Percentiles rank a stretch among this genome's conserved stretches.
Conservation (phyloP, 1,284 basidiomycete genomes). For the Malassezia caprae region DNA sequence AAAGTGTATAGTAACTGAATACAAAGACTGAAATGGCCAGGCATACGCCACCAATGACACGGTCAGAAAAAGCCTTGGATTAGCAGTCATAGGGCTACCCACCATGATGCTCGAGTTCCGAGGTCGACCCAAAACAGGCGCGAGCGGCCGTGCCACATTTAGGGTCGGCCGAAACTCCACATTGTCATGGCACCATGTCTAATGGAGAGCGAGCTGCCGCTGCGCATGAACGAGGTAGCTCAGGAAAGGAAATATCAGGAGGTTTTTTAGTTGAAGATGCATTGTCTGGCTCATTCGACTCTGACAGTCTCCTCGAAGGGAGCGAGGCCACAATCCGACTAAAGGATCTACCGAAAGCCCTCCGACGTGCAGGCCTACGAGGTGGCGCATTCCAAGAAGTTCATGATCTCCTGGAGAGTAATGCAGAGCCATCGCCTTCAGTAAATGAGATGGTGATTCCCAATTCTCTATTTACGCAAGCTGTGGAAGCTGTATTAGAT, state of each 20-base stretch:
- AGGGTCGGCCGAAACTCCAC: slow-evolving; percentile 12
- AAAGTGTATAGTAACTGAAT: slow-evolving; percentile 79
- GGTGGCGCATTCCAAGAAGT: neutral
- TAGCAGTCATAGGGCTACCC: neutral
- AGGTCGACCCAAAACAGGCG: neutral
- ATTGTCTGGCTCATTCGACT: neutral
- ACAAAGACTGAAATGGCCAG: slow-evolving; percentile 64
- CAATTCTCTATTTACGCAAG: slow-evolving; percentile 1
- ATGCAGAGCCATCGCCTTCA: neutral
- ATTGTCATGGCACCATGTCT: neutral
- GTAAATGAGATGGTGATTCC: neutral
- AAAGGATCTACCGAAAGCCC: neutral
- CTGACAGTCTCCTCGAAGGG: neutral
- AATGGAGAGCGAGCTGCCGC: neutral
- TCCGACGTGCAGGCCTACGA: neutral
- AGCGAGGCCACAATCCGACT: neutral
- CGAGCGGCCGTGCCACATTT: neutral
- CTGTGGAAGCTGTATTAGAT: neutral
- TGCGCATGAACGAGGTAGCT: neutral
- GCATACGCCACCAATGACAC: slow-evolving; percentile 66
- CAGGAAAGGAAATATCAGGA: neutral
- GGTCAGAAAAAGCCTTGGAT: slow-evolving; percentile 65
- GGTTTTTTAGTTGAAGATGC: slow-evolving; percentile 11
- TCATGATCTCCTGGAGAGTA: neutral
- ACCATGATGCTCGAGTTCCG: slow-evolving; percentile 8